Base-by-base conservation (phyloP, 1,284 basidiomycete species). In the Sphaerobolus stellatus region DNA sequence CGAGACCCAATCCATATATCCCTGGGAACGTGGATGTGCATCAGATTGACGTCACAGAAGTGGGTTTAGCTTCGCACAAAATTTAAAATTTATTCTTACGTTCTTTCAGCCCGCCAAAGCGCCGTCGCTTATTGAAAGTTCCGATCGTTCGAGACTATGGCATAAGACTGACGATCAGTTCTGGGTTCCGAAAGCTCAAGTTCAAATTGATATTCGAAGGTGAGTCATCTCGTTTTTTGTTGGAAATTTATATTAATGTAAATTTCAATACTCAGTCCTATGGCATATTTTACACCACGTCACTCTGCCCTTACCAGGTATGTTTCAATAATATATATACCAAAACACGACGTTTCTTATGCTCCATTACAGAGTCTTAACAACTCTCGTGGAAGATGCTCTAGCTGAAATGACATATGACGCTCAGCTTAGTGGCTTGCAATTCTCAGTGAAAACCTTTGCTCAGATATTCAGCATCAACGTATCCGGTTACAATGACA, bases 141-240 rank as follows among this genome's bases (percentile, higher is more conserved):
- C 84, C 0, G 72, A 81, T 1, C 65, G 88, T 30, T 89, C 86
- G 1, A 79, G 84, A 20, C 71, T 97, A 11, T 98, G 94, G 94
- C 84, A 94, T 73, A 98, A 98, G 78, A 94, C 94, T 66, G 95
- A 98, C 67, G 94, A 98, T 70, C 82, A 80, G 57, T 98, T 95
- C 75, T 96, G 92, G 90, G 83, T 95, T 5, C 95, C 95, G 0
- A 92, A 92, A 66, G 92, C 92, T 18, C 29, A 38, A 18, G 48
- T 54, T 31, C 8, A 31, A 4, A 36, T 38, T 2, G 76, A 81
- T 57, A 79, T 86, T n/a, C 70, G 84, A 54, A 64, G 49, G 48
- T 30, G 33, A 27, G 45, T 52, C 50, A 33, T 43, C 20, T 24
- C 46, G n/a, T 60, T 48, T 48, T 34, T 36, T 41, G 44, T 47